Percentiles rank a stretch among this genome's conserved stretches.
Conservation (phyloP, 257 asterid species). For the Primulina tabacum region DNA sequence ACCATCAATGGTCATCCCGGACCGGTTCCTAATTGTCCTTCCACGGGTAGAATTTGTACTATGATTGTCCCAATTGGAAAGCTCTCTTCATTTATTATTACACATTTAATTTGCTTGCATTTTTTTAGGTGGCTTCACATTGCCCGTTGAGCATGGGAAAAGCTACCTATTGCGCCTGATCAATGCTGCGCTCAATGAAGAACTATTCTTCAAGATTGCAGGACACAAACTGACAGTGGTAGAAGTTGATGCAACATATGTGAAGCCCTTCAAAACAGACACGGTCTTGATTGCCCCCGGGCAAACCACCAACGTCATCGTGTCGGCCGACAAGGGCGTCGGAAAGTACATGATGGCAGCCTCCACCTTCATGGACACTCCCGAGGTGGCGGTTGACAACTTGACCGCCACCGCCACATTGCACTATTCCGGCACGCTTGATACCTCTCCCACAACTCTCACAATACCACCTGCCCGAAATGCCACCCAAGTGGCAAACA, state of each 20-base stretch:
- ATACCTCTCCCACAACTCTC: conserved; percentile 36
- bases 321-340: conserved; percentile 46
- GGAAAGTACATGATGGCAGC: conserved; percentile 78
- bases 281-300: conserved; percentile 74
- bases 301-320: conserved; percentile 76
- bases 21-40: conserved; percentile 35
- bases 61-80: not conserved
- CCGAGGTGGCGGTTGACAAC: conserved; percentile 66
- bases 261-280: conserved; percentile 81
- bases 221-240: conserved; percentile 78
- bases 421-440: conserved; percentile 63
- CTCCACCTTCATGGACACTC: conserved; percentile 75
- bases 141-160: conserved; percentile 68
- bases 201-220: conserved; percentile 85
- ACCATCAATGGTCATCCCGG: conserved; percentile 75
- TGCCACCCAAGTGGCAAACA: conserved; percentile 72
- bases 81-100: not conserved
- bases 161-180: conserved; percentile 70
- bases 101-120: not conserved
- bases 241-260: conserved; percentile 88
- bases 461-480: conserved; percentile 54
- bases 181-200: conserved; percentile 95
- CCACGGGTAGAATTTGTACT: conserved; percentile 24
- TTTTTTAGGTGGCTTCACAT: conserved; percentile 50
- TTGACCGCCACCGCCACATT: conserved; percentile 76